These are phyloP conservation scores for Porodaedalea pini DNA, from an alignment of 1,284 basidiomycete genomes.

Conservation along the genomic window DNA sequence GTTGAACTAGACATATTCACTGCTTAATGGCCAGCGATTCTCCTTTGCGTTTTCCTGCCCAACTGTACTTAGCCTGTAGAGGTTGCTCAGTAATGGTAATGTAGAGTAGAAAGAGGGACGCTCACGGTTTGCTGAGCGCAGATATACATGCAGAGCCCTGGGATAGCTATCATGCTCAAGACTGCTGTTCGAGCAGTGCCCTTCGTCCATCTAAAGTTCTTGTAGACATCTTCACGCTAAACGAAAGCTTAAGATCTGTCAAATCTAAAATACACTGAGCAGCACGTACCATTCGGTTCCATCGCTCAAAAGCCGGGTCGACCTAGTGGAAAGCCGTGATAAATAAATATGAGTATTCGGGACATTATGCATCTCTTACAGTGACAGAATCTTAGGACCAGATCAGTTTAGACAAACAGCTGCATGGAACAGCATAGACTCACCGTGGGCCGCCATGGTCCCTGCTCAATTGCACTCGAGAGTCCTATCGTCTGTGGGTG, in stretches of 20 bases:
- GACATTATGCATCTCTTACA: conserved; percentile 22
- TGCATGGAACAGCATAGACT: conserved; percentile 24
- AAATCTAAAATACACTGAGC: conserved; percentile 15
- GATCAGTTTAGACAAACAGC: not conserved
- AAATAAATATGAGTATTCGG: conserved; percentile 8
- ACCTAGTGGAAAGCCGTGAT: conserved; percentile 38
- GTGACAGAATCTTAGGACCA: conserved; percentile 29
- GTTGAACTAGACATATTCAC: conserved; percentile 10
- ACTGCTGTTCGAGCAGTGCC: conserved; percentile 53
- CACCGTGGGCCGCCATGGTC: conserved; percentile 49
- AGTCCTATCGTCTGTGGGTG: too few species aligned
- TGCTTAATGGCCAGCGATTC: conserved; percentile 30
- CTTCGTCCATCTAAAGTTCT: conserved; percentile 75
- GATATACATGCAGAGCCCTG: conserved; percentile 41
- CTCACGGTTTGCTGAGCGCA: conserved; percentile 37
- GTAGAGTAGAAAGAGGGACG: not conserved
- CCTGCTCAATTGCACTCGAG: not conserved
- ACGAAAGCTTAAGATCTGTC: not conserved
- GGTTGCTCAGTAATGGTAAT: not conserved
- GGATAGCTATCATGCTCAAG: conserved; percentile 45
- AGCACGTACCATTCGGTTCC: conserved; percentile 67
- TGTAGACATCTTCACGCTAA: conserved; percentile 78
- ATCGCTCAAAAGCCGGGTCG: conserved; percentile 80
- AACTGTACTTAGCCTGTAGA: conserved; percentile 33
- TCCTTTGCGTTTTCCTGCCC: conserved; percentile 37